phyloP scores from a whole-genome alignment of 129 eudicot species.

The Mikania micrantha region DNA sequence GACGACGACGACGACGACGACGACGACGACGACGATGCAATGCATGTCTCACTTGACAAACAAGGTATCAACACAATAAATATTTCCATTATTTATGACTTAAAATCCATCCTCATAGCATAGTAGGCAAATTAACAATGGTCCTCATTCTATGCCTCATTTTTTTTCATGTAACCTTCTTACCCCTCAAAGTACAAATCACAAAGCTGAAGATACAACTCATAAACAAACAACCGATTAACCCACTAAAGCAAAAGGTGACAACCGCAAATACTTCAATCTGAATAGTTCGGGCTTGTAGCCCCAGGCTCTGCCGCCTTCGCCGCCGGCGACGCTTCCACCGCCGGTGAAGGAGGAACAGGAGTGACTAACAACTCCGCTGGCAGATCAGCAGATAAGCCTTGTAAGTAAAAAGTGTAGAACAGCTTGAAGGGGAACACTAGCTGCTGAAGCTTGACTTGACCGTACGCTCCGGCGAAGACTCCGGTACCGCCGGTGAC shows the following conservation, averaged over 20 bases:
- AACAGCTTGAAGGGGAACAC: conserved; percentile 76
- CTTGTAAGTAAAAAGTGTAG: conserved; percentile 80
- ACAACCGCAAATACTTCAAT: no score
- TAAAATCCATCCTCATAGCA: not conserved
- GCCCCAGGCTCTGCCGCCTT: conserved; percentile 60
- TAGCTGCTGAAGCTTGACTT: conserved; percentile 69
- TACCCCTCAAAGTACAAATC: not conserved
- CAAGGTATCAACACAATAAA: not conserved
- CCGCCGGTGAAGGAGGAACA: conserved; percentile 64
- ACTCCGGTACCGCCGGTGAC: conserved; percentile 82
- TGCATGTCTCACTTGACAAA: not conserved
- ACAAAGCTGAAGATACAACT: not conserved
- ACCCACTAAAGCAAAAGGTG: no score
- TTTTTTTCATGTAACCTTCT: no score
- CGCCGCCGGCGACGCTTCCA: conserved; percentile 73
- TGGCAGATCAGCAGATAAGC: conserved; percentile 62
- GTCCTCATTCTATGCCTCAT: not conserved
- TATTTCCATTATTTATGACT: not conserved
- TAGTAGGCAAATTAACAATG: not conserved
- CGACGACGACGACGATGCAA: no score
- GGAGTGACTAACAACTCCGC: conserved; percentile 48
- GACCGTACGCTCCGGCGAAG: conserved; percentile 76
- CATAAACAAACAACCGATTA: not conserved
- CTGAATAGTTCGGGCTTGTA: conserved; percentile 35
- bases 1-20: no score